phyloP scores from a whole-genome alignment of 176 grass and related monocot species.

The Leersia perrieri region DNA sequence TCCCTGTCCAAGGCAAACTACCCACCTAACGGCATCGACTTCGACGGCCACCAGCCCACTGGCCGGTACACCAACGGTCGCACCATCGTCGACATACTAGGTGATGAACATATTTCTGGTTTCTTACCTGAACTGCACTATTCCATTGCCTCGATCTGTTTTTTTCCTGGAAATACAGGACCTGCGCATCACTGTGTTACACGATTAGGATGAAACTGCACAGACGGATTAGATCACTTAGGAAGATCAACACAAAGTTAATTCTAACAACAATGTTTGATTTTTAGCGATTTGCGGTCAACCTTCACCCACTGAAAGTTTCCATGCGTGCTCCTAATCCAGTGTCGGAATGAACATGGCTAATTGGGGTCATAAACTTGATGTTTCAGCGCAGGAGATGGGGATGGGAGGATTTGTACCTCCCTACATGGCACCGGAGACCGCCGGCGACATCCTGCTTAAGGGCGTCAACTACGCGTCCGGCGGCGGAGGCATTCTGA shows the following conservation, averaged over 20 bases:
- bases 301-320: neutral
- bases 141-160: neutral
- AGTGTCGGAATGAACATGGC: neutral
- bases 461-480: slow-evolving; percentile 90
- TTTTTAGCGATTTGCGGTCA: no score
- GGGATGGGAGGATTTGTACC: slow-evolving; percentile 48
- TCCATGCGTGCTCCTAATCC: neutral
- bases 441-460: slow-evolving; percentile 45
- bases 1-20: slow-evolving; percentile 69
- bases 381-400: slow-evolving; percentile 58
- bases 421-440: slow-evolving; percentile 67
- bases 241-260: neutral
- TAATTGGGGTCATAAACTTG: neutral
- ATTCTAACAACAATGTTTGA: neutral
- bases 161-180: neutral
- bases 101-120: neutral
- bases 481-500: slow-evolving; percentile 81
- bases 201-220: neutral
- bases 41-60: slow-evolving; percentile 44
- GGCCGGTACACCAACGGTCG: slow-evolving; percentile 83
- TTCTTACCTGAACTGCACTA: slow-evolving; percentile 20
- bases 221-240: neutral
- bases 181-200: neutral
- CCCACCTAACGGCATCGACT: slow-evolving; percentile 77
- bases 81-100: slow-evolving; percentile 74